A percentile compares a stretch with the other conserved stretches of the same genome.
These are phyloP conservation scores for Ramularia endophylla DNA, from an alignment of 2,329 filamentous ascomycete species.

Conservation along the genomic window DNA sequence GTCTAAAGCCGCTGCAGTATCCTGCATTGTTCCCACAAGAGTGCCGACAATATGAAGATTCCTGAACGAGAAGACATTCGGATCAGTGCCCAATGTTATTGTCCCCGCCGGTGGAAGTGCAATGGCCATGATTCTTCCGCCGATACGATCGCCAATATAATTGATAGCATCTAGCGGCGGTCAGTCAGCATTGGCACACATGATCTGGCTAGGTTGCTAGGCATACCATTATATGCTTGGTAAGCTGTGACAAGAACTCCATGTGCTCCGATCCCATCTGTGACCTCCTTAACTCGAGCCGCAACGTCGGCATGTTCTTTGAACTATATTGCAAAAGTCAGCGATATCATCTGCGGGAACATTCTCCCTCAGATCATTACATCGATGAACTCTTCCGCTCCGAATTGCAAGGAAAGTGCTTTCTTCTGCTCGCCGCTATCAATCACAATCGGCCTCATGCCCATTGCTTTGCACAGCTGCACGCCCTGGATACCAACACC, in stretches of 20 bases:
- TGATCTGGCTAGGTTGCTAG: neutral
- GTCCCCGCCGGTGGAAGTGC: constrained; percentile 32
- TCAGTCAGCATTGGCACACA: neutral
- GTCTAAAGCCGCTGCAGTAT: constrained; percentile 42
- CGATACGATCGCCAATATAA: constrained; percentile 43
- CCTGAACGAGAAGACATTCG: constrained; percentile 31
- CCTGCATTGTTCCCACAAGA: constrained; percentile 44
- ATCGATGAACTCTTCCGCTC: constrained; percentile 53
- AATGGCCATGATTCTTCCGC: constrained; percentile 48
- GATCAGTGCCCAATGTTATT: constrained; percentile 31
- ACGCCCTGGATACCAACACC: constrained; percentile 54
- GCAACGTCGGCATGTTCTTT: constrained; percentile 36
- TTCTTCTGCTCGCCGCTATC: constrained; percentile 47
- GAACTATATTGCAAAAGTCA: constrained; percentile 29
- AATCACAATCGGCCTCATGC: constrained; percentile 51
- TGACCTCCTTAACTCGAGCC: constrained; percentile 41
- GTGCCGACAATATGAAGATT: constrained; percentile 33
- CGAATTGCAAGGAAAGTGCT: constrained; percentile 43
- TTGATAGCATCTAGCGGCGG: constrained; percentile 32
- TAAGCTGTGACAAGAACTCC: constrained; percentile 36
- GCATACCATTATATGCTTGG: constrained; percentile 29
- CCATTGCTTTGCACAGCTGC: constrained; percentile 50
- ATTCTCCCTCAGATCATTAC: neutral
- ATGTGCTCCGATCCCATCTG: constrained; percentile 44
- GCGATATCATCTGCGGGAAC: neutral